Percentiles rank a stretch among this genome's conserved stretches.
Evolutionary conservation across 495 filamentous ascomycete genomes (phyloP).

Genomic region (Aspergillus panamensis): DNA sequence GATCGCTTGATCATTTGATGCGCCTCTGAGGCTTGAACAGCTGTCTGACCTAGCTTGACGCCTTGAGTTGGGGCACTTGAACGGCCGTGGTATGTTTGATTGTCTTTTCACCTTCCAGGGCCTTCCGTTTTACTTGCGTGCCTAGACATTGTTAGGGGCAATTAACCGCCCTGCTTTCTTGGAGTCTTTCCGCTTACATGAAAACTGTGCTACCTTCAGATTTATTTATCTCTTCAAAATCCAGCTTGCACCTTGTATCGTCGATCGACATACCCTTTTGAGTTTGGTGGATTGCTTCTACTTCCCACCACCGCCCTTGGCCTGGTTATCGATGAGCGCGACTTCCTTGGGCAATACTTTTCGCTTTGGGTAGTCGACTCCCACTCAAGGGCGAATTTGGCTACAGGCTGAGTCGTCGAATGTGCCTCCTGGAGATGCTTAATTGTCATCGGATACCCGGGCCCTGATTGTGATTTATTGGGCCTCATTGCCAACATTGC

Average conservation of each 20-base stretch:
- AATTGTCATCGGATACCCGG: background rate
- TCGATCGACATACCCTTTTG: too few species aligned
- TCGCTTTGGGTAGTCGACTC: background rate
- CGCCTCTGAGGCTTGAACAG: slow-evolving; percentile 2
- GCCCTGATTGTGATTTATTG: background rate
- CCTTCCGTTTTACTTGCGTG: background rate
- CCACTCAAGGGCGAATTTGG: background rate
- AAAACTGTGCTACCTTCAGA: too few species aligned
- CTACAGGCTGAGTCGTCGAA: background rate
- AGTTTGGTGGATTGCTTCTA: background rate
- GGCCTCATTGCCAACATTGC: background rate
- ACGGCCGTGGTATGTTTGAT: background rate
- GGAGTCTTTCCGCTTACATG: too few species aligned
- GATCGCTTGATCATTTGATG: slow-evolving; percentile 5
- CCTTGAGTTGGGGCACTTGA: background rate
- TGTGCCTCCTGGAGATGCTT: background rate
- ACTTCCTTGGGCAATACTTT: background rate
- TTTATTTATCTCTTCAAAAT: too few species aligned
- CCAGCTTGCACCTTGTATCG: too few species aligned
- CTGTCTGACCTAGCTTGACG: slow-evolving; percentile 2
- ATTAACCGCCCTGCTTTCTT: background rate
- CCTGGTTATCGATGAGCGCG: background rate
- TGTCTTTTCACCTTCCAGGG: background rate
- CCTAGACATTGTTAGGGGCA: background rate
- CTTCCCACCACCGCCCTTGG: background rate